A percentile compares a stretch with the other conserved stretches of the same genome.
Conservation (phyloP, 495 filamentous ascomycete genomes). For the Talaromyces stipitatus region DNA sequence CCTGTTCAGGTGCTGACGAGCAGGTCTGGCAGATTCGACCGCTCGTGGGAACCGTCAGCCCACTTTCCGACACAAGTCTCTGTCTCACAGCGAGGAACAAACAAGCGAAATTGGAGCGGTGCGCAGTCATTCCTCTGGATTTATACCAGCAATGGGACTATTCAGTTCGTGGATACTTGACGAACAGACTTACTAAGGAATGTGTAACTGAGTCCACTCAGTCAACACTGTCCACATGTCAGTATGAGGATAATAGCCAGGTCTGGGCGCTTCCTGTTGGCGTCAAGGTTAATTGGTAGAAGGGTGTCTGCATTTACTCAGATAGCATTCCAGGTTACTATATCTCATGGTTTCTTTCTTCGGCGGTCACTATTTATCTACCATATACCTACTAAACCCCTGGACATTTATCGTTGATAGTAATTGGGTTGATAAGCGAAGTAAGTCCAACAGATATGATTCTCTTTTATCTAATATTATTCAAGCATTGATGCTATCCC, state of each 20-base stretch:
- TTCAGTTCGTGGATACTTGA: constrained; percentile 4
- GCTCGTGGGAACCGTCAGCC: neutral
- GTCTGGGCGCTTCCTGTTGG: constrained; percentile 7
- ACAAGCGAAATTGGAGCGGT: neutral
- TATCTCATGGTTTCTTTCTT: too few relatives aligned
- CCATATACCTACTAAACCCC: too few relatives aligned
- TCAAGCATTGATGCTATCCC: too few relatives aligned
- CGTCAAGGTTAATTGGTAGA: constrained; percentile 4
- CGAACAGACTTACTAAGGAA: neutral
- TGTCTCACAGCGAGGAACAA: neutral
- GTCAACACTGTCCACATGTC: neutral
- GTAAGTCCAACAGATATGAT: too few relatives aligned
- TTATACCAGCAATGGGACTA: constrained; percentile 4
- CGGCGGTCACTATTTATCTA: too few relatives aligned
- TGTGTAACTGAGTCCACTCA: neutral
- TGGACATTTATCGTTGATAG: too few relatives aligned
- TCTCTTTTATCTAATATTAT: too few relatives aligned
- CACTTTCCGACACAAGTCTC: neutral
- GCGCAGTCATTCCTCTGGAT: neutral
- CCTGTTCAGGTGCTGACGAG: constrained; percentile 15
- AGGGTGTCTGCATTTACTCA: neutral
- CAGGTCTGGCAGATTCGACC: constrained; percentile 22
- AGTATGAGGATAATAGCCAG: constrained; percentile 4
- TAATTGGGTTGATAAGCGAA: too few relatives aligned
- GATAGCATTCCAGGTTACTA: neutral